Conservation (phyloP, 1,284 basidiomycete genomes). For the Pseudomicrostroma phylloplanum region DNA sequence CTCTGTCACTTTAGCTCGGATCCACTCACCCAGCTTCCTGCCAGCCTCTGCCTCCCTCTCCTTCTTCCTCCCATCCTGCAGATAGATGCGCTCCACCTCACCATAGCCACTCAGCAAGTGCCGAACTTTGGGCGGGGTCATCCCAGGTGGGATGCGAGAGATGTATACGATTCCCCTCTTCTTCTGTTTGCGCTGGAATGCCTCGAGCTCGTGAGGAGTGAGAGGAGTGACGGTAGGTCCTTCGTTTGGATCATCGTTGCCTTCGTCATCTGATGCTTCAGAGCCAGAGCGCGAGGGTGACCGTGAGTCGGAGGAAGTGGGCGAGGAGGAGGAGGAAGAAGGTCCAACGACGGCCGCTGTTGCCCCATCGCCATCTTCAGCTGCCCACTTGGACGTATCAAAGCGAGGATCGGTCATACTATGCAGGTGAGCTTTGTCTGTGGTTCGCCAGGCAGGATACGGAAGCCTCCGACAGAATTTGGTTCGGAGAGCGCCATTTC, state of each 20-base stretch:
- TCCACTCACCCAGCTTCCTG: conserved; percentile 16
- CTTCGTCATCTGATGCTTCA: background rate
- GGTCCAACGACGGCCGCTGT: background rate
- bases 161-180: conserved; percentile 78
- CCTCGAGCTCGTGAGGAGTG: conserved; percentile 30
- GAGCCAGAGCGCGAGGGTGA: background rate
- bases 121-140: conserved; percentile 92
- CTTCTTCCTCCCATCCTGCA: conserved; percentile 35
- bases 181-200: conserved; percentile 39
- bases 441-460: too few relatives aligned
- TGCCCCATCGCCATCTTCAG: background rate
- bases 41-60: conserved; percentile 17
- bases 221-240: conserved; percentile 8
- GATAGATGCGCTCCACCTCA: conserved; percentile 44
- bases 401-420: conserved; percentile 4
- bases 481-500: too few relatives aligned
- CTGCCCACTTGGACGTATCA: conserved; percentile 12
- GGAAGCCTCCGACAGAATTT: too few relatives aligned
- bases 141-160: conserved; percentile 93
- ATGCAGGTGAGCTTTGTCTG: too few relatives aligned
- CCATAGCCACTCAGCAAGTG: conserved; percentile 56
- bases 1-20: conserved; percentile 56
- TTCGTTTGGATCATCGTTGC: conserved; percentile 25
- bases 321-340: background rate
- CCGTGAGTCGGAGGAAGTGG: background rate